Evolutionary conservation across 2,329 filamentous ascomycete species (phyloP), one percentile per base, ranked within the genome.

Genomic region (Penicillium occitanis): DNA sequence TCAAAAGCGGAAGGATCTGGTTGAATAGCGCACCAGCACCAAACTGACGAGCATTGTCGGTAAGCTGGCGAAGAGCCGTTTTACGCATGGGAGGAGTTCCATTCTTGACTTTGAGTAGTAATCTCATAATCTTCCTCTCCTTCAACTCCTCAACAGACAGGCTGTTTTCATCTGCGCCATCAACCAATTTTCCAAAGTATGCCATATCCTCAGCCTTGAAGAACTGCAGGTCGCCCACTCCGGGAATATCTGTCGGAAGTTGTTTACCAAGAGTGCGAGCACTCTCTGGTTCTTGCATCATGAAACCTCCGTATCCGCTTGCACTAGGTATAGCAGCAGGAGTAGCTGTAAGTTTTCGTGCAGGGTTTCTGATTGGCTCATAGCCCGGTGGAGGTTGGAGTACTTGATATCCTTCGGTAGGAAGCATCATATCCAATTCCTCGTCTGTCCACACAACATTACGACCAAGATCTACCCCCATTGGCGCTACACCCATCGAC

Each of bases 201-300:
- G 92, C 90, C 93, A 98, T 97, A 78, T 99, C 95, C 78, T 99
- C 95, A 1, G 93, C 88, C 81, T 99, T 99, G 86, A 99, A 97
- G 77, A 98, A 99, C 71, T 97, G 93, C 61, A 99, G 82, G 77
- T 99, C 95, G 46, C 93, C 93, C 60, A 99, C 93, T 46, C 95
- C 95, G 3, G 95, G 93, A 44, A 99, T 97, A 75, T 98, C 94
- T 3, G 92, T 96, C 8, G 94, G 92, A 73, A 98, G 87, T 71
- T 96, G 92, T 80, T 96, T 96, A 71, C 93, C 92, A 74, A 94
- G 87, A 60, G 91, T 83, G 69, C 92, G 87, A 67, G 89, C 88
- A 75, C 91, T 93, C 71, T 96, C 93, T 8, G 93, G 91, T 71
- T 99, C 93, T 76, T 98, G 95, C 88, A 97, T 96, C 90, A 96